A percentile compares a stretch with the other conserved stretches of the same genome.
Evolutionary conservation across 2,329 filamentous ascomycete species (phyloP).

Genomic region (Neobulgaria alba): DNA sequence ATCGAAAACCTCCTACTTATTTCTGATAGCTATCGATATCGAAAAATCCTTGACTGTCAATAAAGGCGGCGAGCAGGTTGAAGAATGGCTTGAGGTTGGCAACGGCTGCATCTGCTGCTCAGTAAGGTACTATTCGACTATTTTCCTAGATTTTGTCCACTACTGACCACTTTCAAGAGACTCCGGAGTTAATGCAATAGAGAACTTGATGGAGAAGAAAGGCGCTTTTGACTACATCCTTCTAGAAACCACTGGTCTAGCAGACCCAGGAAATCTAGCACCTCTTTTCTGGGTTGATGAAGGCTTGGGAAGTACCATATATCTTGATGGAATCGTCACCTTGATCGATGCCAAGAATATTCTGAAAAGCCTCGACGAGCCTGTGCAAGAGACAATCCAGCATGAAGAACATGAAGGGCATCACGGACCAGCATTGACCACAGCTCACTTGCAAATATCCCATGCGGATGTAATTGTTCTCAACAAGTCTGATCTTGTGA

Average conservation of each 20-base stretch:
- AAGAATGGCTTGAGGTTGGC: slow-evolving; percentile 92
- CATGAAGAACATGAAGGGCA: slow-evolving; percentile 42
- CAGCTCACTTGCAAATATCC: slow-evolving; percentile 91
- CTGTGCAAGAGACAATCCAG: slow-evolving; percentile 42
- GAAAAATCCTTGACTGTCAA: slow-evolving; percentile 93
- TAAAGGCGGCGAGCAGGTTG: slow-evolving; percentile 70
- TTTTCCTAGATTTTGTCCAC: background rate
- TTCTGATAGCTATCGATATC: slow-evolving; percentile 64
- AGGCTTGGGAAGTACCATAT: slow-evolving; percentile 88
- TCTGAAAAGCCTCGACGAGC: slow-evolving; percentile 69
- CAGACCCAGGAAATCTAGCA: slow-evolving; percentile 90
- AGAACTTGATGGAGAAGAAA: slow-evolving; percentile 88
- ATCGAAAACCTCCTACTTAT: background rate
- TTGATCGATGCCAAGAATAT: slow-evolving; percentile 95
- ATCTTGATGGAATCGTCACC: slow-evolving; percentile 93
- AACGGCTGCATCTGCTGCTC: slow-evolving; percentile 98
- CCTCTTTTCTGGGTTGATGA: slow-evolving; percentile 98
- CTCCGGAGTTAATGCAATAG: slow-evolving; percentile 86
- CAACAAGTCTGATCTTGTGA: slow-evolving; percentile 87
- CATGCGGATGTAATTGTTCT: slow-evolving; percentile 92
- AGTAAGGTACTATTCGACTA: slow-evolving; percentile 65
- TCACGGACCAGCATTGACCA: slow-evolving; percentile 68
- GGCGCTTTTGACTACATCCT: slow-evolving; percentile 96
- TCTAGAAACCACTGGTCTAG: slow-evolving; percentile 89
- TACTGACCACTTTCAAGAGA: slow-evolving; percentile 47